Conservation (phyloP, 805 yeast species). For the Isabelozyma rhagii region DNA sequence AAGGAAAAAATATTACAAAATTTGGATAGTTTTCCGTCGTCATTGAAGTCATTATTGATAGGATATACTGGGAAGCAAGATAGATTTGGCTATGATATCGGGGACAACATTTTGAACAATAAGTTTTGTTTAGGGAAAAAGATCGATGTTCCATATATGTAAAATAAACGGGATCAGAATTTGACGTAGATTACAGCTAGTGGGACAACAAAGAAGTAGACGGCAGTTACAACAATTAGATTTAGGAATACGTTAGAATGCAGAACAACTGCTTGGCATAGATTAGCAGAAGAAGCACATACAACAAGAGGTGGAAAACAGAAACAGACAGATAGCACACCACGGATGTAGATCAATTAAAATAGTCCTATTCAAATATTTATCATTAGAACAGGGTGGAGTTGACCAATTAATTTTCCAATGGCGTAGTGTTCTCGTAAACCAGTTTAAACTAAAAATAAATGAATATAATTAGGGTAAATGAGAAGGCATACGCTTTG, state of each 20-base stretch:
- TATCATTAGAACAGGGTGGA: constrained; percentile 41
- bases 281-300: not conserved
- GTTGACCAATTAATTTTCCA: constrained; percentile 42
- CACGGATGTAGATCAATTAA: not conserved
- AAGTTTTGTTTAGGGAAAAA: constrained; percentile 11
- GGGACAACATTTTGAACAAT: constrained; percentile 9
- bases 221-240: no score
- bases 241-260: no score
- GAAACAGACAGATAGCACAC: no score
- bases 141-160: constrained; percentile 6
- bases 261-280: no score
- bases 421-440: constrained; percentile 43
- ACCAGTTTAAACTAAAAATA: constrained; percentile 48
- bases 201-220: no score
- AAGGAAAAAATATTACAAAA: constrained; percentile 1
- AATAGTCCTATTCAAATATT: not conserved
- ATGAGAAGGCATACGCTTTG: constrained; percentile 49
- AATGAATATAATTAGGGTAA: constrained; percentile 47
- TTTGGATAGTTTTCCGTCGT: constrained; percentile 1
- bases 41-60: constrained; percentile 8
- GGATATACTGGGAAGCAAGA: constrained; percentile 14
- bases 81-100: constrained; percentile 18
- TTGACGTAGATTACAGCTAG: not conserved
- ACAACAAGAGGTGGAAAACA: not conserved
- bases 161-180: no score